Conservation (phyloP, 208 protist species). For the Trypanosoma platydactyli region DNA sequence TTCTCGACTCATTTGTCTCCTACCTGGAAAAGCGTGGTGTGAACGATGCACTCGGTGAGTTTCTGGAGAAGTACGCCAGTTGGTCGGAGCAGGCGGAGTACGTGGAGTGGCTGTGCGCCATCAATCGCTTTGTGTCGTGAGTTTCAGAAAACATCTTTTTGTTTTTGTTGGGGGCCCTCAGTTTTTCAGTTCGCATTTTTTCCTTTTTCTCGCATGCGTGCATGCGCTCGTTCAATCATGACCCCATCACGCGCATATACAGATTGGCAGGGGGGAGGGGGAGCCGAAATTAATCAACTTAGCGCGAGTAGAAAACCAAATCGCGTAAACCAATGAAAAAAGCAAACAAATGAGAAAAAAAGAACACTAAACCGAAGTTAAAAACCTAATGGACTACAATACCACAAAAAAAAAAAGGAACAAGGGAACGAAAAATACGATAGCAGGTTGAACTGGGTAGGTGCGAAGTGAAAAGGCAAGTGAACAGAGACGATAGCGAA, state of each 20-base stretch:
- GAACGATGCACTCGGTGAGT: slow-evolving; percentile 78
- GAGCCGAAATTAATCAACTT: neutral
- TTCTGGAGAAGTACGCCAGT: slow-evolving; percentile 76
- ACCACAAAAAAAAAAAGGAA: slow-evolving; percentile 19
- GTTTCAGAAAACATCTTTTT: neutral
- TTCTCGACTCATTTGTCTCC: slow-evolving; percentile 72
- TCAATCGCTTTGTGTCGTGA: slow-evolving; percentile 82
- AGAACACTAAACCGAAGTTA: neutral
- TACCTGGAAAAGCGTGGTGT: slow-evolving; percentile 86
- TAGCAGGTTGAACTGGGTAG: neutral
- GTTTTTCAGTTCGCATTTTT: too few species aligned
- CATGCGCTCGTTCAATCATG: too few species aligned
- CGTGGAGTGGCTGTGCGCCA: slow-evolving; percentile 76
- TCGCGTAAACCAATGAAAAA: slow-evolving; percentile 13
- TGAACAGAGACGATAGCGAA: too few species aligned
- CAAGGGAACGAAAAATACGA: slow-evolving; percentile 10
- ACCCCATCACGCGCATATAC: neutral
- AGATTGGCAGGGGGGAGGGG: neutral
- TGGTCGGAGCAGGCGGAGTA: slow-evolving; percentile 93
- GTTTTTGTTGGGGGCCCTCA: neutral
- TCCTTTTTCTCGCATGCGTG: too few species aligned
- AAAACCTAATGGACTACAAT: neutral
- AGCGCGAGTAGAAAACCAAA: slow-evolving; percentile 16
- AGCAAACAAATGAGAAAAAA: slow-evolving; percentile 1
- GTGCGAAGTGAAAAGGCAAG: too few species aligned